These are phyloP conservation scores for Iris pallida DNA, from an alignment of 116 monocot genomes.

Conservation along the genomic window DNA sequence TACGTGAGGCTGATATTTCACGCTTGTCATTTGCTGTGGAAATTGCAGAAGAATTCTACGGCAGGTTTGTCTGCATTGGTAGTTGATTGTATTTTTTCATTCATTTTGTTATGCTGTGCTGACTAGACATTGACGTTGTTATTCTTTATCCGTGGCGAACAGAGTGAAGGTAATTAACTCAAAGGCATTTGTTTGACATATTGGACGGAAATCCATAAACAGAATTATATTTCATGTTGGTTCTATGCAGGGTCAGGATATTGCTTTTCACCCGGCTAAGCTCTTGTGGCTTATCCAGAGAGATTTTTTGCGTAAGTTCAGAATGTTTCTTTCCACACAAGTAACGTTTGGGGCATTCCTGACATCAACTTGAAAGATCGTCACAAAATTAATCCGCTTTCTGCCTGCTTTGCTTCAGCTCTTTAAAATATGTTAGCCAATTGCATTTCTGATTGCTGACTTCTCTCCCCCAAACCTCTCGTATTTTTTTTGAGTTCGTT, in stretches of 20 bases:
- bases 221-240: neutral
- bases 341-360: neutral
- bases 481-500: no score
- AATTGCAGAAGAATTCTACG: slow-evolving; percentile 99
- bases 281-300: slow-evolving; percentile 99
- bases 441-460: no score
- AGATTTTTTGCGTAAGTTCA: slow-evolving; percentile 97
- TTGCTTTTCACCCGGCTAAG: slow-evolving; percentile 98
- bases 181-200: neutral
- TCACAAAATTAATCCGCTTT: neutral
- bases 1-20: slow-evolving; percentile 99
- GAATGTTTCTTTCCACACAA: neutral
- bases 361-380: neutral
- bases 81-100: slow-evolving; percentile 1
- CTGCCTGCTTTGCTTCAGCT: neutral
- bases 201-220: neutral
- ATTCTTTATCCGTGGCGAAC: slow-evolving; percentile 17
- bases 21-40: slow-evolving; percentile 99
- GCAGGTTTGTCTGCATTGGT: slow-evolving; percentile 53
- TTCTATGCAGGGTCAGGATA: slow-evolving; percentile 78
- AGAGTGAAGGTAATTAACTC: slow-evolving; percentile 88
- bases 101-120: slow-evolving; percentile 17
- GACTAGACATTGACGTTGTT: slow-evolving; percentile 23
- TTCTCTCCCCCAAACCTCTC: no score
- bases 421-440: no score